Base-by-base conservation (phyloP, 192 early-diverging fungal genomes). In the Diversispora epigaea region DNA sequence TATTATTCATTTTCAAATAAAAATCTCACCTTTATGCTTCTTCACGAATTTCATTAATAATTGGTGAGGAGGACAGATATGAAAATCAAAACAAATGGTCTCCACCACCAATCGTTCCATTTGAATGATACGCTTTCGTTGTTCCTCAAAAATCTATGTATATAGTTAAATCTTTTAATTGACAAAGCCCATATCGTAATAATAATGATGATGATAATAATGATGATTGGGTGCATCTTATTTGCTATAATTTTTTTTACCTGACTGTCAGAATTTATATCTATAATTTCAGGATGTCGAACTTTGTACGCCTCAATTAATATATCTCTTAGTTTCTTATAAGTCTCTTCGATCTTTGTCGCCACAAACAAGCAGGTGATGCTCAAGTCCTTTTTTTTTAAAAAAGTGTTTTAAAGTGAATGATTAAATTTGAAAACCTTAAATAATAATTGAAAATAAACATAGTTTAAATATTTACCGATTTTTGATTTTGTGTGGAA, bases 301-400 rank as follows among this genome's bases (percentile, higher is more conserved):
- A 86, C 78, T 43, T 80, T 77, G 46, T 87, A 88, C 0, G 88
- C 86, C 41, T 83, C 86, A 4, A 91, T 82, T 54, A 93, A 83
- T 6, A 96, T 90, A 69, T 96, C 94, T 67, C 91, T 89, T 22
- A 92, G 80, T 67, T 91, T 92, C 69, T 96, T 96, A 57, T 91
- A 88, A 0, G 93, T 94, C 61, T 96, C 94, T 63, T 96, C 93
- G 69, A 94, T 90, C 71, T 96, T 96, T 55, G 88, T 90, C 4
- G 92, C 91, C 1, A 94, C 90, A 78, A 94, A 92, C 22, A 94
- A 73, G 71, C 90, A 92, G 4, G 92, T 87, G 1, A 86, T 81
- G 62, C 86, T 83, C 45, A 92, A 73, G 75, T 88, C 86, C 83
- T 87, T 52, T 57, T 75, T 44, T 39, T n/a, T n/a, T n/a, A n/a